These are phyloP conservation scores for Aspergillus sp. DNA, from an alignment of 2,329 filamentous ascomycete species.

Conservation along the genomic window DNA sequence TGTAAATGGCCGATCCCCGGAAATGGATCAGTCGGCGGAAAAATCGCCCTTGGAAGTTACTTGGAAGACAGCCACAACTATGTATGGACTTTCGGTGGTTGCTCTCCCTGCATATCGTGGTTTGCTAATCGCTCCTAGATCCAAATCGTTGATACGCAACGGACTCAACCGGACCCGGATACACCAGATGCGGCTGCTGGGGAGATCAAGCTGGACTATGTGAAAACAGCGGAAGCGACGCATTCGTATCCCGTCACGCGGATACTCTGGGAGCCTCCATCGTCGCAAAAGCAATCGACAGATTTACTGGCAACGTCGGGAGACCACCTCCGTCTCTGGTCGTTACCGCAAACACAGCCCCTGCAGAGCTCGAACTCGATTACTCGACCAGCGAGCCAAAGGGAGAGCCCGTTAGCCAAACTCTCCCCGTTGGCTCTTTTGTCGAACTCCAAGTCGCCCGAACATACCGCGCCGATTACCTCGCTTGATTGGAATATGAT, in stretches of 20 bases:
- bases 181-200: constrained; percentile 63
- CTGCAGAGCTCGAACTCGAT: constrained; percentile 58
- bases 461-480: constrained; percentile 92
- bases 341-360: constrained; percentile 60
- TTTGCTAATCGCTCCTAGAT: constrained; percentile 51
- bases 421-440: constrained; percentile 84
- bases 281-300: constrained; percentile 87
- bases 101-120: background rate
- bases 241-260: constrained; percentile 96
- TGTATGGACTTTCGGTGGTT: constrained; percentile 44
- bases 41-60: constrained; percentile 91
- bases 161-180: constrained; percentile 59
- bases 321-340: constrained; percentile 90
- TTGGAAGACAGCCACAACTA: constrained; percentile 97
- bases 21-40: constrained; percentile 60
- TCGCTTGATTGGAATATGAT: constrained; percentile 98
- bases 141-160: constrained; percentile 88
- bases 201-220: constrained; percentile 62
- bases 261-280: constrained; percentile 91
- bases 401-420: constrained; percentile 58
- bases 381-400: constrained; percentile 55
- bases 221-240: constrained; percentile 87
- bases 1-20: constrained; percentile 88
- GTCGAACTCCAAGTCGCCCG: constrained; percentile 96
- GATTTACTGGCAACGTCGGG: constrained; percentile 91